phyloP scores from a whole-genome alignment of 345 rosid species.

The Acer negundo region DNA sequence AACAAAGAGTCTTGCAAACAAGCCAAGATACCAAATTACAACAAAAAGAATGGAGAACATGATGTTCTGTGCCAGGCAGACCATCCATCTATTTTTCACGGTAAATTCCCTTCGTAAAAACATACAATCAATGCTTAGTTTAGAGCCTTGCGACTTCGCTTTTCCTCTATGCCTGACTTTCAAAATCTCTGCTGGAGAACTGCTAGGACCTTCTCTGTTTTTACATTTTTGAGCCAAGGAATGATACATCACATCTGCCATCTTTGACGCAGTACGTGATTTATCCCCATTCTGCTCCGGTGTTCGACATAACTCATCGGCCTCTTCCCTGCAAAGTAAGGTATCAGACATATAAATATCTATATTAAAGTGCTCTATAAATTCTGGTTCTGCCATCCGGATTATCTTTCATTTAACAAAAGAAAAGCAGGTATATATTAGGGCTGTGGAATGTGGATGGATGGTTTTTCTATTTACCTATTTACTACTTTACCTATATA shows the following conservation, averaged over 20 bases:
- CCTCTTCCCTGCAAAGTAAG: slow-evolving; percentile 53
- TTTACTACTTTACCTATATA: too few species aligned
- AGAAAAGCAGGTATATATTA: neutral
- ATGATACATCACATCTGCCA: slow-evolving; percentile 80
- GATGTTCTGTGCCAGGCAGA: too few species aligned
- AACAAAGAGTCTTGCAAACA: too few species aligned
- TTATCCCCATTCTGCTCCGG: slow-evolving; percentile 68
- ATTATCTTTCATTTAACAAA: neutral
- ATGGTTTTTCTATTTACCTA: too few species aligned
- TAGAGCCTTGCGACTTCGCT: slow-evolving; percentile 37
- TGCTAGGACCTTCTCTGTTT: slow-evolving; percentile 59
- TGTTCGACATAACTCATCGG: slow-evolving; percentile 75
- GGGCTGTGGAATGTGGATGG: too few species aligned
- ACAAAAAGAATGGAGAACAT: too few species aligned
- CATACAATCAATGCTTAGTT: neutral
- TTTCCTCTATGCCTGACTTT: slow-evolving; percentile 78
- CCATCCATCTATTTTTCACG: neutral
- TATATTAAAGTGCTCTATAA: neutral
- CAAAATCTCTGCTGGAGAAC: slow-evolving; percentile 58
- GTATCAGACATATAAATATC: neutral
- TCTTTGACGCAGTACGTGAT: slow-evolving; percentile 63
- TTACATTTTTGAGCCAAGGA: slow-evolving; percentile 50
- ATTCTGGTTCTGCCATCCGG: neutral
- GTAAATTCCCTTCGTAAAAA: neutral
- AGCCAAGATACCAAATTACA: too few species aligned